A percentile compares a stretch with the other conserved stretches of the same genome.
Conservation (phyloP, 495 filamentous ascomycete species). For the Aspergillus cavernicola region DNA sequence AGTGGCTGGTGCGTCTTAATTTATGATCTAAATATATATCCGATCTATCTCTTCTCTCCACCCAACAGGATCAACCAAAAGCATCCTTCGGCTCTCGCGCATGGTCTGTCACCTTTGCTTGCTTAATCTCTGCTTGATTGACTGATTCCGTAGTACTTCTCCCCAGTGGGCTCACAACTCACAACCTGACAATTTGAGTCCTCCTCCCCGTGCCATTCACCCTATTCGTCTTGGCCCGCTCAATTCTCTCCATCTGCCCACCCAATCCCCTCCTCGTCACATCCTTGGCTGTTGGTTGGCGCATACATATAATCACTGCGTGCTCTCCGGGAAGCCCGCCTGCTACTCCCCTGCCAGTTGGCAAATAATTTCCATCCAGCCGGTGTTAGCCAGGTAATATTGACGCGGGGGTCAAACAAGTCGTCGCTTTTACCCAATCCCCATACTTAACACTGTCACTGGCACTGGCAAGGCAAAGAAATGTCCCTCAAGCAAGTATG, state of each 20-base stretch:
- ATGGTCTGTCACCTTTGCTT: slow-evolving; percentile 12
- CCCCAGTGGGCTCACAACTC: slow-evolving; percentile 5
- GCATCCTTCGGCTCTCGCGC: slow-evolving; percentile 10
- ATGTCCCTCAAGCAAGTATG: slow-evolving; percentile 77
- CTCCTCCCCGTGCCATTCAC: neutral
- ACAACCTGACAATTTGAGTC: slow-evolving; percentile 3
- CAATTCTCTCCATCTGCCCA: slow-evolving; percentile 1
- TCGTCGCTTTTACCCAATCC: slow-evolving; percentile 2
- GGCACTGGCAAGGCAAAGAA: slow-evolving; percentile 6
- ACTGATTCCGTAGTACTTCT: neutral
- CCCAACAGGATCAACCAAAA: slow-evolving; percentile 11
- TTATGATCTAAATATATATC: slow-evolving; percentile 27
- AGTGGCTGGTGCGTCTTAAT: slow-evolving; percentile 17
- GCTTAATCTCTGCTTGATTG: slow-evolving; percentile 8
- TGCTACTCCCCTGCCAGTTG: slow-evolving; percentile 5
- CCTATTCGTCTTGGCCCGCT: slow-evolving; percentile 1
- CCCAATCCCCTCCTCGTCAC: slow-evolving; percentile 9
- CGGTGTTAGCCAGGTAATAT: slow-evolving; percentile 12
- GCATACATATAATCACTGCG: slow-evolving; percentile 16
- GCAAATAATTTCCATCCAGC: slow-evolving; percentile 5
- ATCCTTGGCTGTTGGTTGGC: slow-evolving; percentile 11
- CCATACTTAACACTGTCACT: slow-evolving; percentile 11
- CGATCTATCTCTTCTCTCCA: slow-evolving; percentile 22
- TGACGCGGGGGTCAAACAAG: slow-evolving; percentile 8
- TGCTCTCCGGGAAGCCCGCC: slow-evolving; percentile 5